Evolutionary conservation across 2,329 filamentous ascomycete species (phyloP).

Genomic region (Aspergillus latus): DNA sequence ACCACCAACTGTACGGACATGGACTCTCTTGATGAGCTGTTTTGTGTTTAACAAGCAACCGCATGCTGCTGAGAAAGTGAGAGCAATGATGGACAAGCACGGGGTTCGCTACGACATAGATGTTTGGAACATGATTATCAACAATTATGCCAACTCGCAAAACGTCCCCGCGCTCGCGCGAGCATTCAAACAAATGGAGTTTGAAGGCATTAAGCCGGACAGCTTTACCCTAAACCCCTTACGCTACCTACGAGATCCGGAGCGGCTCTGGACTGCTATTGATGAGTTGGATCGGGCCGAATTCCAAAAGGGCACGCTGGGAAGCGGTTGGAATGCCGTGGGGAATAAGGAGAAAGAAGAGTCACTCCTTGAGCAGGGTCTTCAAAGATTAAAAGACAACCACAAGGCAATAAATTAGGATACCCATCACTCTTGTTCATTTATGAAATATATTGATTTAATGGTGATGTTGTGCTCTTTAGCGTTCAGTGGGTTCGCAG

Average conservation of each 20-base stretch:
- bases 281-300: conserved; percentile 1
- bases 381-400: conserved; percentile 31
- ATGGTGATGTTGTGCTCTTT: conserved; percentile 19
- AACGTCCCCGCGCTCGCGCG: conserved; percentile 57
- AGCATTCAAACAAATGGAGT: conserved; percentile 60
- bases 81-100: conserved; percentile 66
- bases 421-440: conserved; percentile 24
- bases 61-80: conserved; percentile 63
- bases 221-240: conserved; percentile 50
- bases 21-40: conserved; percentile 73
- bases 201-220: conserved; percentile 56
- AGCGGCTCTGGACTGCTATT: conserved; percentile 56
- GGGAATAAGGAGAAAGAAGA: conserved; percentile 32
- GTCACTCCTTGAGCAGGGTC: conserved; percentile 30
- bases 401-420: conserved; percentile 26
- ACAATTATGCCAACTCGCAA: conserved; percentile 63
- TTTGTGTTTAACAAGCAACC: conserved; percentile 63
- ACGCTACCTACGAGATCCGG: conserved; percentile 37
- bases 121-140: conserved; percentile 72
- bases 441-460: neutral
- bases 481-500: conserved; percentile 11
- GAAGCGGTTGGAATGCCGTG: conserved; percentile 46
- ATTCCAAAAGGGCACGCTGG: too few species aligned
- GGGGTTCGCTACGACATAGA: conserved; percentile 62
- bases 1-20: conserved; percentile 67